phyloP scores from a whole-genome alignment of 169 alveolate species.

The Cryptosporidium felis region DNA sequence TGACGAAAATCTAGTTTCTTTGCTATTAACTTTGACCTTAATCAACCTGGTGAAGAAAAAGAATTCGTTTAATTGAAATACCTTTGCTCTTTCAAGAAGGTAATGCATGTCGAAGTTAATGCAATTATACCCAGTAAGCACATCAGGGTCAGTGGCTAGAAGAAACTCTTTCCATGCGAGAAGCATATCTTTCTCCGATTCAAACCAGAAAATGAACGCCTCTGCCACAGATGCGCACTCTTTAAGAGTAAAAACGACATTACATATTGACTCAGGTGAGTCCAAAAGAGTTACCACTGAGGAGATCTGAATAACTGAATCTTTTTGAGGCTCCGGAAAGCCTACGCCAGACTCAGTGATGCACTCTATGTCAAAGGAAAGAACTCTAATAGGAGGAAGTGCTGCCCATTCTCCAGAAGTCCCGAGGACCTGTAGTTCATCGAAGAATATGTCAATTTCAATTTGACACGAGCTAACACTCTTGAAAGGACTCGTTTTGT shows the following conservation, averaged over 20 bases:
- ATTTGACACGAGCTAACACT: slow-evolving; percentile 85
- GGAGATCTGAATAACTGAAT: slow-evolving; percentile 95
- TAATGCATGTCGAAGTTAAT: slow-evolving; percentile 97
- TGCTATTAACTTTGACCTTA: slow-evolving; percentile 22
- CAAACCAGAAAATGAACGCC: slow-evolving; percentile 85
- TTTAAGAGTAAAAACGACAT: slow-evolving; percentile 83
- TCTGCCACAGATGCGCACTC: slow-evolving; percentile 88
- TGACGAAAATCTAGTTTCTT: slow-evolving; percentile 85
- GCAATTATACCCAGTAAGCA: slow-evolving; percentile 97
- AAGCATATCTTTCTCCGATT: slow-evolving; percentile 85
- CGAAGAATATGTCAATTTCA: slow-evolving; percentile 86
- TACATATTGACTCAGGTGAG: slow-evolving; percentile 79
- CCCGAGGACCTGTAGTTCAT: slow-evolving; percentile 80
- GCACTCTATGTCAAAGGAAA: slow-evolving; percentile 93
- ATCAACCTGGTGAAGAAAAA: slow-evolving; percentile 72
- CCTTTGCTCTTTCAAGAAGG: slow-evolving; percentile 92
- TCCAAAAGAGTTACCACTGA: slow-evolving; percentile 85
- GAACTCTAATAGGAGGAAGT: slow-evolving; percentile 94
- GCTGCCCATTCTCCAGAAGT: slow-evolving; percentile 89
- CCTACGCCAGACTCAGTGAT: slow-evolving; percentile 89
- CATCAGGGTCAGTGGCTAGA: slow-evolving; percentile 92
- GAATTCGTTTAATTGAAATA: slow-evolving; percentile 85
- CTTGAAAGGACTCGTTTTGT: background rate
- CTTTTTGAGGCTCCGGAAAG: slow-evolving; percentile 94
- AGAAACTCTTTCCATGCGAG: slow-evolving; percentile 88